Percentiles rank a stretch among this genome's conserved stretches.
Conservation (phyloP, 306 rosid genomes). For the Ceratonia siliqua region DNA sequence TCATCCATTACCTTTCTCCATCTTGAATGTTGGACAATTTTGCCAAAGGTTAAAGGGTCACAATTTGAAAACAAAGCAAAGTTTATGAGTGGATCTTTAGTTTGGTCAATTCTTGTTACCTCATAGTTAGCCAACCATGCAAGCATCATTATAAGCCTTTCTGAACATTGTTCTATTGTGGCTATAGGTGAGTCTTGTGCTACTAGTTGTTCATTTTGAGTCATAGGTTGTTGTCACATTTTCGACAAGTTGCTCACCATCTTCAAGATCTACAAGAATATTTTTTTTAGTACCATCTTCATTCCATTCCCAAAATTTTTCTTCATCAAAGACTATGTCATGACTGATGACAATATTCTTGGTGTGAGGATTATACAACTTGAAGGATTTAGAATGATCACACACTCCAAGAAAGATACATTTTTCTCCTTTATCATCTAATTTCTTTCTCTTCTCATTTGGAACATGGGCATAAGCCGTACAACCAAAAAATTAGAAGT, state of each 20-base stretch:
- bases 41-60: neutral
- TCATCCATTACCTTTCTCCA: too few species aligned
- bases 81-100: neutral
- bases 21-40: neutral
- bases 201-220: neutral
- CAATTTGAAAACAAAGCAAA: neutral
- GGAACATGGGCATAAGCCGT: too few species aligned
- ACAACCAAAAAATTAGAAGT: too few species aligned
- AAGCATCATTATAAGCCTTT: neutral
- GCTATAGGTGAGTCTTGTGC: too few species aligned
- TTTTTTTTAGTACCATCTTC: neutral
- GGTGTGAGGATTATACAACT: neutral
- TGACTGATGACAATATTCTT: too few species aligned
- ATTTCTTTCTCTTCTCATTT: too few species aligned
- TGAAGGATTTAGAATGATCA: too few species aligned
- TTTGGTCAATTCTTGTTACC: neutral
- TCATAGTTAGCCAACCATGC: neutral
- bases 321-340: neutral
- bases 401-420: too few species aligned
- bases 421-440: too few species aligned
- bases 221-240: too few species aligned
- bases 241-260: too few species aligned
- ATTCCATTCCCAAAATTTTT: neutral
- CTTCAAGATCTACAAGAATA: neutral
- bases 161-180: neutral